These are phyloP conservation scores for Wickerhamomyces chaumierensis DNA, from an alignment of 805 yeast genomes.

Conservation along the genomic window DNA sequence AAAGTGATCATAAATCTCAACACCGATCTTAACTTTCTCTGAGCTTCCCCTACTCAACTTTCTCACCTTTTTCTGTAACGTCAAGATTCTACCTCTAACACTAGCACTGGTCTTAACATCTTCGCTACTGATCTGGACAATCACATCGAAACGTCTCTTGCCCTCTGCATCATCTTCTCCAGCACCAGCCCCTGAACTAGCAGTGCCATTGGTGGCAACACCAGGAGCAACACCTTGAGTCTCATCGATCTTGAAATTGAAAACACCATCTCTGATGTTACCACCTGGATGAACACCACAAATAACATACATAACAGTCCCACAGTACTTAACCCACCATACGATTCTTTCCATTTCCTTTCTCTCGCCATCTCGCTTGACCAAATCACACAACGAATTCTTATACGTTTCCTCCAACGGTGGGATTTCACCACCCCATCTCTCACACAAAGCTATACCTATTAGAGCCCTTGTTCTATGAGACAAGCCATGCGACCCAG, in stretches of 20 bases:
- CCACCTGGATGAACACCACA: constrained; percentile 82
- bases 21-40: constrained; percentile 41
- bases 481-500: constrained; percentile 67
- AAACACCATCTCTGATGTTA: constrained; percentile 50
- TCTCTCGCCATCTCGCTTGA: constrained; percentile 31
- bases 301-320: constrained; percentile 63
- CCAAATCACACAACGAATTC: constrained; percentile 34
- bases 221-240: background rate
- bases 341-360: constrained; percentile 34
- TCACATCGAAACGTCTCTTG: constrained; percentile 26
- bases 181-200: background rate
- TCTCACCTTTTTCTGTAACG: constrained; percentile 49
- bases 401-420: constrained; percentile 38
- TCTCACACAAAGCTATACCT: constrained; percentile 63
- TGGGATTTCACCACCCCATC: constrained; percentile 77
- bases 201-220: background rate
- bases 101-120: constrained; percentile 49
- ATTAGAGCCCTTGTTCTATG: constrained; percentile 61
- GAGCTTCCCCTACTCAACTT: constrained; percentile 39
- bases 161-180: constrained; percentile 19
- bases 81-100: constrained; percentile 45
- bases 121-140: constrained; percentile 35
- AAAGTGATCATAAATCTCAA: constrained; percentile 27
- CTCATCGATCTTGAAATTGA: constrained; percentile 27
- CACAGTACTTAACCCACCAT: constrained; percentile 69